Base-by-base conservation (phyloP, 1,139 yeast genomes). In the Suhomyces maxii region DNA sequence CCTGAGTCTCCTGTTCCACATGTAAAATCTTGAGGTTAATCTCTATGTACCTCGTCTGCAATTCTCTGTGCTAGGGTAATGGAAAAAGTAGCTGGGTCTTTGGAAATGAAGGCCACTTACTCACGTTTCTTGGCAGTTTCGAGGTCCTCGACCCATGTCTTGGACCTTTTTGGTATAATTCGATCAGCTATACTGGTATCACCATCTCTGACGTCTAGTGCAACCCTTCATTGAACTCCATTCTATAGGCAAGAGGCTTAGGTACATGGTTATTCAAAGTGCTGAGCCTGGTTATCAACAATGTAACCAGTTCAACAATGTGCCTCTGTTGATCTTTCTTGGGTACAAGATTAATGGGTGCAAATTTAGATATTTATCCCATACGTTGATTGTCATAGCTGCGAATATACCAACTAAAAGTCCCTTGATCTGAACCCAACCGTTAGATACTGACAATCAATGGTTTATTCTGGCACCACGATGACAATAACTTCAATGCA, bases 381-480 rank as follows among this genome's bases (percentile, higher is more conserved):
- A 63, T 47, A 8, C 56, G 59, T 10, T 50, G 45, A n/a, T 48
- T 50, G 10, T 51, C 46, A 37, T 55, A 63, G 6, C 46, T 49
- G 38, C 59, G 61, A 1, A 64, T 50, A 7, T 7, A 55, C 46
- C 13, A 64, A 45, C 26, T 51, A 54, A 40, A 54, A 56, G 37
- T 55, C 57, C 11, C 43, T 37, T 8, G 60, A 51, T 33, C 68
- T 44, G 40, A 59, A 59, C 1, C 68, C 68, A 26, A 63, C 39
- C 3, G 60, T 49, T 6, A 60, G 46, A 46, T 57, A 44, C 23
- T 53, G 48, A 32, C 63, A 53, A 23, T 48, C 46, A 9, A 61
- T 52, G 64, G 54, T 35, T 53, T 56, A 39, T 60, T 62, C 42
- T 64, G 68, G 45, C 64, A 57, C 53, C 63, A 61, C 7, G 61